Evolutionary conservation across 192 early-diverging fungal species (phyloP), one percentile per base, ranked within the genome.

Genomic region (Diversispora eburnea): DNA sequence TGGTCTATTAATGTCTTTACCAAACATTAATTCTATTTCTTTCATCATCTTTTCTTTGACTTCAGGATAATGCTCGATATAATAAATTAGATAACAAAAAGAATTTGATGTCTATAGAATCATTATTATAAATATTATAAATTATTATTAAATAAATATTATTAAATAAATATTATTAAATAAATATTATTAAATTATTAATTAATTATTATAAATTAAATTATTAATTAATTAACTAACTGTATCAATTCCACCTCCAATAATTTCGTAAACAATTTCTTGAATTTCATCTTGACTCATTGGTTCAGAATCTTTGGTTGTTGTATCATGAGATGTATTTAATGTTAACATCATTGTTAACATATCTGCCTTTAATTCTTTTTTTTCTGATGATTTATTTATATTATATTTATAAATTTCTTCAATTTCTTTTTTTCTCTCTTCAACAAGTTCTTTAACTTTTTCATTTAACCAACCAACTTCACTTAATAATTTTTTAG

Each of bases 231-330:
- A 39, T 8, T 47, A 25, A 51, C 46, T 22, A 20, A 67, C 66
- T 6, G 66, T 67, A 4, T 67, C 66, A 52, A 19, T 67, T 3
- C 66, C 66, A 25, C 47, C 66, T 19, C 46, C 66, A 47, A 67
- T 43, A 3, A 62, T 62, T 15, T 72, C 70, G 41, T 55, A 48
- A 20, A 72, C 20, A 17, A 61, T 61, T 5, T 46, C 57, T 13
- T 20, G 57, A 49, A 72, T 47, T 3, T 72, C 70, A 13, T 22
- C 70, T 39, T 72, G 57, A 33, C 17, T 70, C 54, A 70, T 57
- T 13, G 69, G 69, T 57, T 19, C 48, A 5, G 5, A 12, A 17
- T 5, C 60, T 8, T 22, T 19, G 9, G 43, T 39, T 33, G 22
- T 72, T 49, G 25, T 13, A 57, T 20, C 55, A 0, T 17, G 33